These are phyloP conservation scores for Tetracentron sinense DNA, from an alignment of 164 flowering plant species.

Conservation along the genomic window DNA sequence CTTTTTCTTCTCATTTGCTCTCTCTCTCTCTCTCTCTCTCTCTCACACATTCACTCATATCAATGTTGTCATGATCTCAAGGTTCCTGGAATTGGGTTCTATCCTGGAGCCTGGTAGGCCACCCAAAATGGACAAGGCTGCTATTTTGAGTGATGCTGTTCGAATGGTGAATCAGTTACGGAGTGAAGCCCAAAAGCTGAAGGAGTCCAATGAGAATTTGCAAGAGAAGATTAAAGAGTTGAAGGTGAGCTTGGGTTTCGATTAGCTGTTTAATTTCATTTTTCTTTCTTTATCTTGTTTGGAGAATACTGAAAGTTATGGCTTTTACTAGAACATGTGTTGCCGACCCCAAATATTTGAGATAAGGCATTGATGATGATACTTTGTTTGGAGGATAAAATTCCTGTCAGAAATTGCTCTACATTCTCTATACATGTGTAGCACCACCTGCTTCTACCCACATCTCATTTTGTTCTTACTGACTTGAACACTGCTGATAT, in stretches of 20 bases:
- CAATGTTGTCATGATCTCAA: constrained; percentile 19
- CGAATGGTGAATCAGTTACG: constrained; percentile 78
- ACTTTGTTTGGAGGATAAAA: too few species aligned
- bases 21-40: constrained; percentile 7
- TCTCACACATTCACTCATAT: neutral
- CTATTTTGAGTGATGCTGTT: constrained; percentile 79
- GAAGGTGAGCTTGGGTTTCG: constrained; percentile 42
- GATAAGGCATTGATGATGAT: too few species aligned
- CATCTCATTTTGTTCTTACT: neutral
- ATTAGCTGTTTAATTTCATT: too few species aligned
- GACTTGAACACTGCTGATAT: neutral
- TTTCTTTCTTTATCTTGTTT: too few species aligned
- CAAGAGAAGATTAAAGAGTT: constrained; percentile 86
- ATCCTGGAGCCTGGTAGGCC: constrained; percentile 86
- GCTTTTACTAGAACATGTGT: too few species aligned
- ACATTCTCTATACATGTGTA: neutral
- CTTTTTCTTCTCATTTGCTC: neutral
- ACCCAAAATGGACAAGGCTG: constrained; percentile 83
- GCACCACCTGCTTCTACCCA: neutral
- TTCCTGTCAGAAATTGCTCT: too few species aligned
- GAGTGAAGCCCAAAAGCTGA: constrained; percentile 71
- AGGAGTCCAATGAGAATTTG: constrained; percentile 69
- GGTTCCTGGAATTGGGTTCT: constrained; percentile 81
- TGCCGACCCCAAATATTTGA: too few species aligned
- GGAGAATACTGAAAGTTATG: too few species aligned